A percentile compares a stretch with the other conserved stretches of the same genome.
Evolutionary conservation across 2,329 filamentous ascomycete species (phyloP).

Genomic region (Fusarium azukiicola): DNA sequence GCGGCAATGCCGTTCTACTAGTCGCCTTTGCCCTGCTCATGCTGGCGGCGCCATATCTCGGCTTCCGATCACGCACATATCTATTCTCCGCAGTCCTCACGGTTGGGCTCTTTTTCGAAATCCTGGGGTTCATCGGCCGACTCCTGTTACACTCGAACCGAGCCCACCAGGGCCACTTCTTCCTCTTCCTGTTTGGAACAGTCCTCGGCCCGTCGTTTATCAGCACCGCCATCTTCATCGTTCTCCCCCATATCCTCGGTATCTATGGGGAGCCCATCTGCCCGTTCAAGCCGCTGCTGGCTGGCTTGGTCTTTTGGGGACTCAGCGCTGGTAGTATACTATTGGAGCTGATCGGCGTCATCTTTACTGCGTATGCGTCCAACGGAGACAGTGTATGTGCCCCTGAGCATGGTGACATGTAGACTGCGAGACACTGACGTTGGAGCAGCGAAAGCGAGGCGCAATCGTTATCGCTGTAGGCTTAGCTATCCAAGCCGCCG

Average conservation of each 20-base stretch:
- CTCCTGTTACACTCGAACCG: conserved; percentile 64
- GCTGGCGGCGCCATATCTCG: conserved; percentile 63
- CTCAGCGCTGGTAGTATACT: conserved; percentile 61
- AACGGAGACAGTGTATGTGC: conserved; percentile 60
- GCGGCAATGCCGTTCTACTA: conserved; percentile 66
- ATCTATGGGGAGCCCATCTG: conserved; percentile 70
- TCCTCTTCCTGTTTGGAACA: conserved; percentile 70
- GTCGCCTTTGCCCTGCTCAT: conserved; percentile 64
- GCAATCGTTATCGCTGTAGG: conserved; percentile 67
- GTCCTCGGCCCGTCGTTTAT: conserved; percentile 71
- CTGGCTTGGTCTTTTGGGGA: conserved; percentile 59
- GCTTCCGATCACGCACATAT: conserved; percentile 63
- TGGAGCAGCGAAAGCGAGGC: conserved; percentile 58
- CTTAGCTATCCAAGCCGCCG: conserved; percentile 67
- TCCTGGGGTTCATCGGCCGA: conserved; percentile 70
- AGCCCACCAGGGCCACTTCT: conserved; percentile 63
- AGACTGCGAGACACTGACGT: conserved; percentile 40
- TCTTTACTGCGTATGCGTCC: conserved; percentile 63
- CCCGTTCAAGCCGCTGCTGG: conserved; percentile 60
- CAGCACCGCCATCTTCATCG: conserved; percentile 66
- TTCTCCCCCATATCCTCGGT: conserved; percentile 69
- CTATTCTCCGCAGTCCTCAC: conserved; percentile 66
- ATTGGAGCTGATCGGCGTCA: conserved; percentile 65
- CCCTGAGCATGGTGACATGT: not conserved
- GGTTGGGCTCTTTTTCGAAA: conserved; percentile 66